Percentiles rank a stretch among this genome's conserved stretches.
Conservation (phyloP, 2,329 filamentous ascomycete genomes). For the Leptodontidium sp. region DNA sequence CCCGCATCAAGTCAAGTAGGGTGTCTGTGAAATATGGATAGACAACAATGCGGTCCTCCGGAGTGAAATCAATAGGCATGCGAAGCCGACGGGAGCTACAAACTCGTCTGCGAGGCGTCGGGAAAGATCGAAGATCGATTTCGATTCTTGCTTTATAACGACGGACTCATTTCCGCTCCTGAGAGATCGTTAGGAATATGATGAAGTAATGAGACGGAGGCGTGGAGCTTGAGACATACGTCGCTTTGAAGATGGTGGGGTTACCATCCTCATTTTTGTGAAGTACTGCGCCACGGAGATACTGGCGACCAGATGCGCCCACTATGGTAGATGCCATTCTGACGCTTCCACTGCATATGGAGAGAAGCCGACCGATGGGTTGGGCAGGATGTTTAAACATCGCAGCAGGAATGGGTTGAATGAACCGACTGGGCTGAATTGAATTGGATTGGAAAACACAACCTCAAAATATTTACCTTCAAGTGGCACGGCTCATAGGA, state of each 20-base stretch:
- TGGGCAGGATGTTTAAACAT: no score
- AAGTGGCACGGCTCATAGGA: no score
- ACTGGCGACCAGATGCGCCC: neutral
- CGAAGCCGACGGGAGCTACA: neutral
- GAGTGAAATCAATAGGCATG: neutral
- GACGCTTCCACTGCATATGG: neutral
- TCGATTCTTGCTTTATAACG: neutral
- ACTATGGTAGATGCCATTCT: neutral
- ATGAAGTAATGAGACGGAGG: no score
- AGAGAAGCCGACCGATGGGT: no score
- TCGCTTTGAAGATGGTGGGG: neutral
- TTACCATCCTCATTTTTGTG: neutral
- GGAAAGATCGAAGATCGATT: neutral
- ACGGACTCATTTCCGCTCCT: neutral
- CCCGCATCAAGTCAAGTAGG: neutral
- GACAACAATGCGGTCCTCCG: neutral
- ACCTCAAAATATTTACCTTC: no score
- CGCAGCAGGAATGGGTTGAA: no score
- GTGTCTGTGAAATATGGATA: slow-evolving; percentile 7
- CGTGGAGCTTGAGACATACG: neutral
- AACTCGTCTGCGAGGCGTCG: neutral
- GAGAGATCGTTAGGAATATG: neutral
- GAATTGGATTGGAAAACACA: no score
- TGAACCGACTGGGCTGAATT: no score
- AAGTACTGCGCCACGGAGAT: neutral